Conservation (phyloP, 1,139 yeast species). For the Yamadazyma aaseri region DNA sequence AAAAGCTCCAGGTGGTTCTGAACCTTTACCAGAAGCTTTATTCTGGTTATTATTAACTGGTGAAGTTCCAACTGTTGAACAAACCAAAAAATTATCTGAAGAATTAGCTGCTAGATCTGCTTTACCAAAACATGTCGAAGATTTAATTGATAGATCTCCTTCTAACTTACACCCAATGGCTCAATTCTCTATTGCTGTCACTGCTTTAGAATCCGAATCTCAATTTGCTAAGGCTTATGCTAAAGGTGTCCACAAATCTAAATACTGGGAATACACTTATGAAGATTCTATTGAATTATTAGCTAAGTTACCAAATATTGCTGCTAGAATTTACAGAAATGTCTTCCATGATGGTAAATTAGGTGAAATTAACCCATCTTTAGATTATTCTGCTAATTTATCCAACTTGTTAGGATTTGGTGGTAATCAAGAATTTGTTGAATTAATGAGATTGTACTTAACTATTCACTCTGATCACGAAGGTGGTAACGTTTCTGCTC, state of each 20-base stretch:
- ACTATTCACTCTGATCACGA: slow-evolving; percentile 97
- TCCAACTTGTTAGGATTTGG: slow-evolving; percentile 83
- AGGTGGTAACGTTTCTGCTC: slow-evolving; percentile 98
- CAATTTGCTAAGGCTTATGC: slow-evolving; percentile 91
- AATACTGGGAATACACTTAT: slow-evolving; percentile 90
- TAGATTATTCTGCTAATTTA: slow-evolving; percentile 92
- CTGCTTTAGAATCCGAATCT: slow-evolving; percentile 88
- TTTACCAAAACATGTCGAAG: slow-evolving; percentile 84
- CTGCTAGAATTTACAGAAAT: slow-evolving; percentile 92
- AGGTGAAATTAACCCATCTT: slow-evolving; percentile 65
- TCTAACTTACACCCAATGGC: slow-evolving; percentile 95
- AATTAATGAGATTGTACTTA: slow-evolving; percentile 88
- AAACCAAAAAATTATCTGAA: slow-evolving; percentile 71
- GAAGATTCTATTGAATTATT: slow-evolving; percentile 88
- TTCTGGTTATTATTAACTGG: slow-evolving; percentile 93
- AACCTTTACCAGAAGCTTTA: slow-evolving; percentile 89
- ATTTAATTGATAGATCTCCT: slow-evolving; percentile 80
- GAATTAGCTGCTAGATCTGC: slow-evolving; percentile 85
- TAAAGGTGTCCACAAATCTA: slow-evolving; percentile 79
- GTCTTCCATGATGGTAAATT: slow-evolving; percentile 84
- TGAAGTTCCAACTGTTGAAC: slow-evolving; percentile 76
- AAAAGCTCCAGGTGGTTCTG: slow-evolving; percentile 83
- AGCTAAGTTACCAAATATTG: slow-evolving; percentile 89
- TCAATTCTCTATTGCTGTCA: slow-evolving; percentile 89
- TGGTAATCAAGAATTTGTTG: slow-evolving; percentile 75